phyloP scores from a whole-genome alignment of 2,329 filamentous ascomycete species.

The Pseudocercospora eumusae region DNA sequence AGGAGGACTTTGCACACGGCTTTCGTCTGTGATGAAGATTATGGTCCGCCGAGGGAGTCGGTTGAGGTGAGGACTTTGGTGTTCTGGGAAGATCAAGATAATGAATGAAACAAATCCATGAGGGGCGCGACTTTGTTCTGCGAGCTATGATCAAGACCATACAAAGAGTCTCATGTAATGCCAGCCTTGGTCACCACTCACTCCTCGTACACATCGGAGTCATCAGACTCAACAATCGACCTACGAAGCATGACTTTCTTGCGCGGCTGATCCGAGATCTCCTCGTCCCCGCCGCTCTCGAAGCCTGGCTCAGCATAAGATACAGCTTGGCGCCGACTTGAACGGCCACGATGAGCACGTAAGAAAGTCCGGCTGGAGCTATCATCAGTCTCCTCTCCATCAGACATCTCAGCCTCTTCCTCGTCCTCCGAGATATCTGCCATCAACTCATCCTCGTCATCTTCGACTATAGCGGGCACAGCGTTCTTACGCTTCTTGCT shows the following conservation, averaged over 20 bases:
- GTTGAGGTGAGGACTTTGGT: constrained; percentile 14
- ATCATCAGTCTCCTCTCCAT: background rate
- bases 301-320: background rate
- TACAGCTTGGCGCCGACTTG: background rate
- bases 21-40: constrained; percentile 13
- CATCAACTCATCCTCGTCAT: background rate
- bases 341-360: background rate
- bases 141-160: background rate
- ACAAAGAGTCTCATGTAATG: background rate
- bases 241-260: background rate
- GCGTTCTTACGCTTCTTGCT: background rate
- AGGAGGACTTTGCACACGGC: constrained; percentile 15
- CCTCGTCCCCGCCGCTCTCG: background rate
- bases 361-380: background rate
- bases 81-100: constrained; percentile 13
- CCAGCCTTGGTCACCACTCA: background rate
- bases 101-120: background rate
- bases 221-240: background rate
- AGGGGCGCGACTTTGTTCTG: background rate
- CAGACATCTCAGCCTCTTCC: background rate
- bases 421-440: background rate
- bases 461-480: background rate
- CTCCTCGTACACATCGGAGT: constrained; percentile 1
- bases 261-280: background rate
- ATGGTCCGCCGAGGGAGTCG: constrained; percentile 10